These are phyloP conservation scores for Iris pallida DNA, from an alignment of 116 monocot species.

Conservation along the genomic window DNA sequence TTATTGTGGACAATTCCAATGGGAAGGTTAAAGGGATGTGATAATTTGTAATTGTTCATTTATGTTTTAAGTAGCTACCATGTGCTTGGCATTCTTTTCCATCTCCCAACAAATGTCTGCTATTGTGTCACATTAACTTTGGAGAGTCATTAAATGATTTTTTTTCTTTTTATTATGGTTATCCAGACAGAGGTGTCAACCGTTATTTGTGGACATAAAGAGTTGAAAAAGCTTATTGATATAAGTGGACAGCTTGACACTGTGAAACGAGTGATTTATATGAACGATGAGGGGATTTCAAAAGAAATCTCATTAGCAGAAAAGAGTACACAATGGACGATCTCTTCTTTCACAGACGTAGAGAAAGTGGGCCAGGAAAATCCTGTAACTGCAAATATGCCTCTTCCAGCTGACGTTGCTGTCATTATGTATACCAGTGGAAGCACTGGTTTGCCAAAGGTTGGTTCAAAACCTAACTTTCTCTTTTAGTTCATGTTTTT, in stretches of 20 bases:
- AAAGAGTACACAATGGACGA: slow-evolving; percentile 19
- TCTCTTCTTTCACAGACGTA: slow-evolving; percentile 39
- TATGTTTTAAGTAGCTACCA: neutral
- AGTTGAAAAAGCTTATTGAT: slow-evolving; percentile 42
- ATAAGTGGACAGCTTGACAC: slow-evolving; percentile 28
- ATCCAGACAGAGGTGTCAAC: slow-evolving; percentile 50
- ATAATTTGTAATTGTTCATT: too few species aligned
- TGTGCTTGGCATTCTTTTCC: neutral
- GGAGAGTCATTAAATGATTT: neutral
- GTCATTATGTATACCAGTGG: slow-evolving; percentile 78
- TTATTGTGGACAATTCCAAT: too few species aligned
- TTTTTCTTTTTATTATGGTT: slow-evolving; percentile 12
- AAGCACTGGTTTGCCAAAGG: slow-evolving; percentile 68
- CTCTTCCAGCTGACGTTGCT: slow-evolving; percentile 38
- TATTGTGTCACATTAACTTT: neutral
- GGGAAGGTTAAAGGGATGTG: too few species aligned
- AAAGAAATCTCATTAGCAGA: slow-evolving; percentile 1
- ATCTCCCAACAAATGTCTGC: neutral
- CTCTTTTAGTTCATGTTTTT: neutral
- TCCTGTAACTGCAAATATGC: slow-evolving; percentile 30
- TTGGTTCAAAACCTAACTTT: slow-evolving; percentile 12
- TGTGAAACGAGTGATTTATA: slow-evolving; percentile 38
- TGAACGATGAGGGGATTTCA: slow-evolving; percentile 50
- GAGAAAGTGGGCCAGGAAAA: slow-evolving; percentile 38
- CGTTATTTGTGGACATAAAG: slow-evolving; percentile 47